Conservation (phyloP, 2,329 filamentous ascomycete genomes). For the Sporothrix curviconia region DNA sequence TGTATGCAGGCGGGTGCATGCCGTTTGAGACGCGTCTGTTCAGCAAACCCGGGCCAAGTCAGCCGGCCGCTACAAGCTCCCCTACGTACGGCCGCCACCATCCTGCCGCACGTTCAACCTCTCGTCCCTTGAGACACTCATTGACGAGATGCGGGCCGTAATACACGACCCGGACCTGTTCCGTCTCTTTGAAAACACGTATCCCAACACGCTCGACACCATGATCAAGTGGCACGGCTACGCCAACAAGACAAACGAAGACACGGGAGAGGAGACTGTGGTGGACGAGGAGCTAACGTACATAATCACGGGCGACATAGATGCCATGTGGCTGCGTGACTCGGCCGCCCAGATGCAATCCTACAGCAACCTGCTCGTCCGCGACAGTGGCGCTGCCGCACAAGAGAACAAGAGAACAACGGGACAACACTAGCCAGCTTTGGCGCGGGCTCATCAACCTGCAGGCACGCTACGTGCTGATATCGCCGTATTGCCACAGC, state of each 20-base stretch:
- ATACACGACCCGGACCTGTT: constrained; percentile 72
- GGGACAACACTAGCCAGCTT: too few relatives aligned
- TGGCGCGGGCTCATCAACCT: constrained; percentile 72
- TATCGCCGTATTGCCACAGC: constrained; percentile 81
- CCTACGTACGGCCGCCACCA: constrained; percentile 69
- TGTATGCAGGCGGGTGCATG: constrained; percentile 10
- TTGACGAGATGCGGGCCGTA: constrained; percentile 59
- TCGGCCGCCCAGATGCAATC: constrained; percentile 64
- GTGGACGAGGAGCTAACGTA: constrained; percentile 52
- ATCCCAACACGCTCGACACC: constrained; percentile 58
- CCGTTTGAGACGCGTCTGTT: constrained; percentile 19
- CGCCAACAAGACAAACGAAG: constrained; percentile 20
- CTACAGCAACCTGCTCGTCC: constrained; percentile 58
- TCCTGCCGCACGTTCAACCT: constrained; percentile 79
- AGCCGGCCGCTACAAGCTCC: constrained; percentile 65
- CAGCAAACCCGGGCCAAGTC: constrained; percentile 51
- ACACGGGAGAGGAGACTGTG: too few relatives aligned
- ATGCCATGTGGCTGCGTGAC: constrained; percentile 34
- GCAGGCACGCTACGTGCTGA: constrained; percentile 63
- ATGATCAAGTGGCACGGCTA: constrained; percentile 22
- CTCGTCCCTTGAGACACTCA: constrained; percentile 67
- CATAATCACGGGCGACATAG: constrained; percentile 40
- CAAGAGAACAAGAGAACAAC: too few relatives aligned
- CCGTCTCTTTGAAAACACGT: constrained; percentile 65
- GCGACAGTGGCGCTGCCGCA: too few relatives aligned